These are phyloP conservation scores for Ceratocystis huliohia DNA, from an alignment of 2,329 filamentous ascomycete species.

Conservation along the genomic window DNA sequence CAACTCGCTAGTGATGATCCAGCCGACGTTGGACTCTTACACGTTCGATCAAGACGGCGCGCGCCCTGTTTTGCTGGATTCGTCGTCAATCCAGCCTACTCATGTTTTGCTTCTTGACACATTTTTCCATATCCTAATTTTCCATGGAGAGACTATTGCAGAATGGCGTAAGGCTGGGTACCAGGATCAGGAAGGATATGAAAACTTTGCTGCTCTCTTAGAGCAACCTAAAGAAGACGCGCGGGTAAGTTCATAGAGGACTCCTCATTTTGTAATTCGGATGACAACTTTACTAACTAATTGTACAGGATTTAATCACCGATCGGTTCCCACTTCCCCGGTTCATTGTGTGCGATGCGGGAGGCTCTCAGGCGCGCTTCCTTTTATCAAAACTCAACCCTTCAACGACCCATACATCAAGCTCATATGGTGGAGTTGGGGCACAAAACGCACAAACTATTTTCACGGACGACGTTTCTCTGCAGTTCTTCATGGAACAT, in stretches of 20 bases:
- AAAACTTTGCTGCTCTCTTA: conserved; percentile 79
- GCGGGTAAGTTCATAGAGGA: conserved; percentile 47
- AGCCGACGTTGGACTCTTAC: conserved; percentile 93
- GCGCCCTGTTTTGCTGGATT: conserved; percentile 87
- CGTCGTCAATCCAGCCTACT: conserved; percentile 86
- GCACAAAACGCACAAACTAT: conserved; percentile 88
- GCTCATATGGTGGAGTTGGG: conserved; percentile 77
- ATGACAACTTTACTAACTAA: conserved; percentile 26
- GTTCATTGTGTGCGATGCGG: conserved; percentile 98
- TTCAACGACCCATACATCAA: conserved; percentile 88
- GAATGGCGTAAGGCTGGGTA: conserved; percentile 98
- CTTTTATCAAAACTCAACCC: conserved; percentile 93
- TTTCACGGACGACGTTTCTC: conserved; percentile 94
- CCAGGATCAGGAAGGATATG: conserved; percentile 94
- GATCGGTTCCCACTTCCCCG: conserved; percentile 96
- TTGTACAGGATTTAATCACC: conserved; percentile 74
- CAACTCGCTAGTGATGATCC: conserved; percentile 97
- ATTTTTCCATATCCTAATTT: conserved; percentile 99
- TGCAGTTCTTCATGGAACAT: conserved; percentile 99
- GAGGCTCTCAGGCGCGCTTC: conserved; percentile 94
- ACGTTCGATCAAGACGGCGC: conserved; percentile 91
- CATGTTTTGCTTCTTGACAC: conserved; percentile 92
- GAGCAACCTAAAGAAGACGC: conserved; percentile 96
- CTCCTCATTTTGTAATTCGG: too few species aligned
- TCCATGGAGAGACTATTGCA: conserved; percentile 94